These are phyloP conservation scores for Xylaria palmicola DNA, from an alignment of 495 filamentous ascomycete genomes.

Conservation along the genomic window DNA sequence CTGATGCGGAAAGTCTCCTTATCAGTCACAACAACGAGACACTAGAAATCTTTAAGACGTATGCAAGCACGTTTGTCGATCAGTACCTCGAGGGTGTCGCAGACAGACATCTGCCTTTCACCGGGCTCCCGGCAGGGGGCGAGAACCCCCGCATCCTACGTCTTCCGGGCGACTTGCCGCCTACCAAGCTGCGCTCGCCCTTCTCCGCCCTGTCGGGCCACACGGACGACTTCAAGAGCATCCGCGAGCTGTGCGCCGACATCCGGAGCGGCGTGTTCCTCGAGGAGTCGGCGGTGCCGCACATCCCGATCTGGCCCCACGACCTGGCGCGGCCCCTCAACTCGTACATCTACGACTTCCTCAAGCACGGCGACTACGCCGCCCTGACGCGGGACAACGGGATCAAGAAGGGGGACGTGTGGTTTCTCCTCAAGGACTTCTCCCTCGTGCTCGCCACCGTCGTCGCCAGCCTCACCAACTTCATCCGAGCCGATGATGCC, in stretches of 20 bases:
- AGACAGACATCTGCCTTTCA: slow-evolving; percentile 60
- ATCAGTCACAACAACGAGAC: slow-evolving; percentile 61
- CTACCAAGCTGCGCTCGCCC: slow-evolving; percentile 54
- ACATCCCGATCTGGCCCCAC: slow-evolving; percentile 56
- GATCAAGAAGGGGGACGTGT: slow-evolving; percentile 62
- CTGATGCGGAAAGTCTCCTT: slow-evolving; percentile 53
- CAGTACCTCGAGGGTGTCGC: slow-evolving; percentile 53
- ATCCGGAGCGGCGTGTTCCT: slow-evolving; percentile 66
- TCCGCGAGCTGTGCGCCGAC: slow-evolving; percentile 62
- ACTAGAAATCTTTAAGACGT: slow-evolving; percentile 60
- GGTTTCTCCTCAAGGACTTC: slow-evolving; percentile 69
- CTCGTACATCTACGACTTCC: slow-evolving; percentile 74
- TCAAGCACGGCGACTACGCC: slow-evolving; percentile 61
- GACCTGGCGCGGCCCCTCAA: slow-evolving; percentile 55
- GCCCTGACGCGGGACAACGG: slow-evolving; percentile 58
- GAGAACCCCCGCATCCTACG: neutral
- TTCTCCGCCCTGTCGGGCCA: slow-evolving; percentile 73
- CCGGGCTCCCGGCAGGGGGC: slow-evolving; percentile 43
- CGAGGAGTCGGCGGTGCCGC: slow-evolving; percentile 68
- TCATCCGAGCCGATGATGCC: slow-evolving; percentile 38
- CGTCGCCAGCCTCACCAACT: slow-evolving; percentile 54
- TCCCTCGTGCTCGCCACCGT: slow-evolving; percentile 68
- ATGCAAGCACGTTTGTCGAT: slow-evolving; percentile 65
- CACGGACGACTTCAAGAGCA: slow-evolving; percentile 63
- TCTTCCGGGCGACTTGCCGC: slow-evolving; percentile 17